These are phyloP conservation scores for Penicillium sp. DNA, from an alignment of 2,329 filamentous ascomycete genomes.

Conservation along the genomic window DNA sequence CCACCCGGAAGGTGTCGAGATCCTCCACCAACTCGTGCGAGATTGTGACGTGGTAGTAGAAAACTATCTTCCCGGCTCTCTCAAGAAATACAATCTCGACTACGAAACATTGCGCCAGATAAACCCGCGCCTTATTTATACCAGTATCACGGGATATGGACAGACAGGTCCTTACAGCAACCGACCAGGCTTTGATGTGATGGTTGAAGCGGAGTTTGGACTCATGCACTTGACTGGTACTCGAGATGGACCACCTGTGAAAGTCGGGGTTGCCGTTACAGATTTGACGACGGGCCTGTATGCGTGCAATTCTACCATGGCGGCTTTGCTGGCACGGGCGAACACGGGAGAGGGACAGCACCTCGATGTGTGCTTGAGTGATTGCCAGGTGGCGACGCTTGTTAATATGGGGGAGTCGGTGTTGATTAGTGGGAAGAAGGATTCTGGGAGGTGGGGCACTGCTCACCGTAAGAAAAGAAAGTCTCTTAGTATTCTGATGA, in stretches of 20 bases:
- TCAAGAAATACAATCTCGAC: slow-evolving; percentile 90
- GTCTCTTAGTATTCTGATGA: no score
- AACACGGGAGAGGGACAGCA: slow-evolving; percentile 82
- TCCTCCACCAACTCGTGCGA: slow-evolving; percentile 79
- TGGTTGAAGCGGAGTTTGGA: slow-evolving; percentile 98
- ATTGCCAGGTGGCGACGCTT: slow-evolving; percentile 91
- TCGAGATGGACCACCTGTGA: slow-evolving; percentile 86
- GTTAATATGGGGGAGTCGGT: slow-evolving; percentile 92
- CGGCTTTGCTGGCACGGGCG: slow-evolving; percentile 73
- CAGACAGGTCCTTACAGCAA: slow-evolving; percentile 88
- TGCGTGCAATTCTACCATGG: slow-evolving; percentile 93
- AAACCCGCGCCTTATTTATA: slow-evolving; percentile 87
- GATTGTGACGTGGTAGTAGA: slow-evolving; percentile 93
- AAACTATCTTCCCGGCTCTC: slow-evolving; percentile 87
- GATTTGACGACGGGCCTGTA: slow-evolving; percentile 95
- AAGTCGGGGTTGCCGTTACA: slow-evolving; percentile 97
- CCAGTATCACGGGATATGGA: slow-evolving; percentile 94
- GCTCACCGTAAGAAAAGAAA: slow-evolving; percentile 69
- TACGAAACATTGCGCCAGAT: slow-evolving; percentile 76
- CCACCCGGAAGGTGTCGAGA: slow-evolving; percentile 76
- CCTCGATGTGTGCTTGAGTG: slow-evolving; percentile 86
- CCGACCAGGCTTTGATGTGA: slow-evolving; percentile 94
- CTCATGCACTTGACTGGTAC: slow-evolving; percentile 97
- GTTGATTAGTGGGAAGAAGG: slow-evolving; percentile 81
- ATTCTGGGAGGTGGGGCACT: slow-evolving; percentile 91